phyloP scores from a whole-genome alignment of 2,329 filamentous ascomycete species.

The Penicillium sp. region DNA sequence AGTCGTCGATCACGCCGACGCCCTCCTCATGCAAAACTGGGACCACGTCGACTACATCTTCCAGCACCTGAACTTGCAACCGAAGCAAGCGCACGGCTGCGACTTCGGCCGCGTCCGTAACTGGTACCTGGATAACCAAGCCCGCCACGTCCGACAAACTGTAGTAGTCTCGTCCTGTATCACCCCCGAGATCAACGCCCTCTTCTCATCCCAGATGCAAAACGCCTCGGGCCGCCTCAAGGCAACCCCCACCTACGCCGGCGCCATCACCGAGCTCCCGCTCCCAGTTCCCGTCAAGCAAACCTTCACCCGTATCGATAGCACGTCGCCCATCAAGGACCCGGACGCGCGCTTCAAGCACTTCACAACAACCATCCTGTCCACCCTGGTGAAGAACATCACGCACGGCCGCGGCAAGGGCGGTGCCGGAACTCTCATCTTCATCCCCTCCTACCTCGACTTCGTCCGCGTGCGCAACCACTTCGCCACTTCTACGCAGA shows the following conservation, averaged over 20 bases:
- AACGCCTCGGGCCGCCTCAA: conserved; percentile 81
- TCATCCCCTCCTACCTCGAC: conserved; percentile 90
- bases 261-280: conserved; percentile 70
- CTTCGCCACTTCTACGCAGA: conserved; percentile 68
- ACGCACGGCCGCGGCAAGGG: conserved; percentile 43
- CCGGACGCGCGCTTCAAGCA: conserved; percentile 88
- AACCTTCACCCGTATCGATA: conserved; percentile 85
- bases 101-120: conserved; percentile 86
- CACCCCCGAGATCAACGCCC: conserved; percentile 80
- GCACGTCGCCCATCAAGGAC: conserved; percentile 66
- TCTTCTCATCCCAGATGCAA: conserved; percentile 72
- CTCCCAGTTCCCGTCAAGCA: conserved; percentile 67
- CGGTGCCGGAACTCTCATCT: conserved; percentile 72
- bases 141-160: conserved; percentile 78
- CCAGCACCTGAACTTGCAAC: conserved; percentile 84
- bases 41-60: conserved; percentile 92
- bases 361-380: conserved; percentile 79
- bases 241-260: conserved; percentile 65
- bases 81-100: conserved; percentile 83
- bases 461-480: conserved; percentile 92
- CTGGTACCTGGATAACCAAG: conserved; percentile 91
- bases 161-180: conserved; percentile 78
- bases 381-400: conserved; percentile 65
- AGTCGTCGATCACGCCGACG: conserved; percentile 87
- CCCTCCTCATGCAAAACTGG: conserved; percentile 97